These are phyloP conservation scores for Colletotrichum tropicicola DNA, from an alignment of 2,329 filamentous ascomycete species.

Conservation along the genomic window DNA sequence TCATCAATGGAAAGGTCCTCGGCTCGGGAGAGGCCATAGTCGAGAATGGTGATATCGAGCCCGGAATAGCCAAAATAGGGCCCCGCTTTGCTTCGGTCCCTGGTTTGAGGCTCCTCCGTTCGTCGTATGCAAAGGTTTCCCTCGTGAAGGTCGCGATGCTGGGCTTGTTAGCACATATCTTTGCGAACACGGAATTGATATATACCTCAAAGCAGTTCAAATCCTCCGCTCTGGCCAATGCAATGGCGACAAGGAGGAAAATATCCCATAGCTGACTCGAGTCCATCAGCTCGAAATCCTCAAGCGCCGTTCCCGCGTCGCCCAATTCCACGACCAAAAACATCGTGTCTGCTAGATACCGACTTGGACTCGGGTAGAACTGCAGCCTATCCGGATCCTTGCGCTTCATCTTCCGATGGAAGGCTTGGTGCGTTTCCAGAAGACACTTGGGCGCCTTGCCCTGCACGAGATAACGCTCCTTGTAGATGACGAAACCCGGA, in stretches of 20 bases:
- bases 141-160: conserved; percentile 74
- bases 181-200: background rate
- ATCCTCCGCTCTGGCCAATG: conserved; percentile 67
- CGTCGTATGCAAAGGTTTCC: conserved; percentile 69
- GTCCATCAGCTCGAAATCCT: conserved; percentile 61
- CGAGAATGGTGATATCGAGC: conserved; percentile 70
- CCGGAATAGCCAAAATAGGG: conserved; percentile 66
- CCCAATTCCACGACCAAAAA: conserved; percentile 72
- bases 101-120: conserved; percentile 43
- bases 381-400: conserved; percentile 65
- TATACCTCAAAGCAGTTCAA: conserved; percentile 67
- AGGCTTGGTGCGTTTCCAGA: conserved; percentile 67
- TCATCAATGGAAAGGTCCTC: conserved; percentile 46
- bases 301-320: conserved; percentile 68
- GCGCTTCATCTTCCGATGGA: conserved; percentile 62
- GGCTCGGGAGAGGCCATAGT: conserved; percentile 72
- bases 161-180: background rate
- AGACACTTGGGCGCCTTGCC: conserved; percentile 63
- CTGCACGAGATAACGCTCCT: conserved; percentile 68
- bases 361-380: conserved; percentile 69
- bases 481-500: conserved; percentile 72
- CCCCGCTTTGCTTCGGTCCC: conserved; percentile 37
- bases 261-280: conserved; percentile 69
- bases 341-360: conserved; percentile 64
- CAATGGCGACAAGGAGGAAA: conserved; percentile 67